Evolutionary conservation across 805 yeast species (phyloP).

Genomic region (Yarrowia keelungensis): DNA sequence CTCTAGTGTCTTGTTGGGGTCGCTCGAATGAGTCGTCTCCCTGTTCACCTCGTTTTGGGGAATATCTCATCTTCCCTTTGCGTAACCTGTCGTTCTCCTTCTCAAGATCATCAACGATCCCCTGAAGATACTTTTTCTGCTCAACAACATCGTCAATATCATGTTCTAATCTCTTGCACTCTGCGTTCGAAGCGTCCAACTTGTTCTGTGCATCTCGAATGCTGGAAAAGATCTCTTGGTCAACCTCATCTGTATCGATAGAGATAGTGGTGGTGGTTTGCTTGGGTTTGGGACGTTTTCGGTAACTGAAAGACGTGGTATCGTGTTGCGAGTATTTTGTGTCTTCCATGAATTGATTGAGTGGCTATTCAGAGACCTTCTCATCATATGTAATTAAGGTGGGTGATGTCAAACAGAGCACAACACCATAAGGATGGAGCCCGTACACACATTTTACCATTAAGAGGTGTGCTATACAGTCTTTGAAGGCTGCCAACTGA

Average conservation of each 20-base stretch:
- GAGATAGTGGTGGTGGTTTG: neutral
- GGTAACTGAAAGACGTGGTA: conserved; percentile 17
- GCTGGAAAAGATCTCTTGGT: conserved; percentile 1
- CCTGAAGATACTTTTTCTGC: neutral
- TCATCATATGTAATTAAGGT: no score
- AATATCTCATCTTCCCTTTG: neutral
- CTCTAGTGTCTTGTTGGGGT: neutral
- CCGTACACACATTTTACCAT: no score
- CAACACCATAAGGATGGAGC: no score
- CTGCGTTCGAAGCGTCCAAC: neutral
- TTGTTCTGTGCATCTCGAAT: conserved; percentile 7
- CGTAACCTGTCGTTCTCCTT: neutral
- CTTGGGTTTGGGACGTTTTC: neutral
- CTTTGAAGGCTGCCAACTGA: no score
- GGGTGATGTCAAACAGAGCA: no score
- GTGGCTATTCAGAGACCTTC: no score
- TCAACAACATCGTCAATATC: neutral
- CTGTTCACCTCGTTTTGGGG: neutral
- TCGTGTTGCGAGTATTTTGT: conserved; percentile 9
- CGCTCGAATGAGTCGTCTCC: no score
- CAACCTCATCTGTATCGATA: conserved; percentile 16
- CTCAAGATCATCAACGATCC: neutral
- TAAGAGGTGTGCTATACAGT: no score
- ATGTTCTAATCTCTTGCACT: neutral
- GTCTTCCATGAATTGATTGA: neutral